phyloP scores from a whole-genome alignment of 2,329 filamentous ascomycete genomes.

The Xylariaceae sp. region DNA sequence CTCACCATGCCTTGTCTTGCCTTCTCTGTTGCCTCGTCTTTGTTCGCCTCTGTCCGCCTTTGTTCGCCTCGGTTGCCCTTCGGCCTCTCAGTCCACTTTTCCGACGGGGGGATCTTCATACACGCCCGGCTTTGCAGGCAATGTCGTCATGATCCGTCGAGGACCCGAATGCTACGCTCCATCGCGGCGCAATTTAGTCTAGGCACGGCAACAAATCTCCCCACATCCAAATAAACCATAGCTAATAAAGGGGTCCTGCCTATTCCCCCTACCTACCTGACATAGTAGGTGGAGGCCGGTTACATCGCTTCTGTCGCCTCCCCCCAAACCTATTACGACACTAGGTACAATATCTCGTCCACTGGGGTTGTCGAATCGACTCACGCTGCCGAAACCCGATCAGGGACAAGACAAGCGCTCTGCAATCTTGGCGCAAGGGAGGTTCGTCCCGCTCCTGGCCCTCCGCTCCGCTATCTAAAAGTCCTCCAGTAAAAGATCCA shows the following conservation, averaged over 20 bases:
- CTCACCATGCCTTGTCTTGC: background rate
- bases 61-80: background rate
- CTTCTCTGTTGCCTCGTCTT: too few species aligned
- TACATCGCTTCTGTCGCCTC: background rate
- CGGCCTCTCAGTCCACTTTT: background rate
- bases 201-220: background rate
- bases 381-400: background rate
- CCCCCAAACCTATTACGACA: background rate
- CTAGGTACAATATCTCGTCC: background rate
- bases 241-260: background rate
- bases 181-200: constrained; percentile 1
- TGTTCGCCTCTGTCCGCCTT: too few species aligned
- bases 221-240: background rate
- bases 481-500: too few species aligned
- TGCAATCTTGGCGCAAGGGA: background rate
- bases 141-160: constrained; percentile 10
- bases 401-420: background rate
- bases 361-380: background rate
- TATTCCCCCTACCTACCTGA: background rate
- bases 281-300: background rate
- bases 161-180: constrained; percentile 16
- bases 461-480: too few species aligned
- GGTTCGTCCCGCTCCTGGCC: background rate
- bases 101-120: constrained; percentile 12
- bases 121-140: constrained; percentile 8